Evolutionary conservation across 805 yeast genomes (phyloP).

Genomic region (Priceomyces haplophilus): DNA sequence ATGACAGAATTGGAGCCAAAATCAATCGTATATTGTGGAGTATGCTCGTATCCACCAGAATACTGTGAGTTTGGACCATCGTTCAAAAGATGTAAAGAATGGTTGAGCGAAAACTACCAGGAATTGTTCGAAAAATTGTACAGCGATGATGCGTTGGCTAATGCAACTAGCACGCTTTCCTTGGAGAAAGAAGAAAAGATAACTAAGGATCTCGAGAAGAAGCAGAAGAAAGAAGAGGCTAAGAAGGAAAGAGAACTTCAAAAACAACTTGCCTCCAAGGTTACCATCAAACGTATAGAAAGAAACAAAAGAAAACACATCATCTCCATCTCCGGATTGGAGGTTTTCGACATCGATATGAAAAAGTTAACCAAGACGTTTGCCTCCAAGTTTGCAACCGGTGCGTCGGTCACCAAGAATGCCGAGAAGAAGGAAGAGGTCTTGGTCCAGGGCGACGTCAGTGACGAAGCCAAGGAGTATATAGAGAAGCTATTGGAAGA

Average conservation of each 20-base stretch:
- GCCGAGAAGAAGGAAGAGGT: conserved; percentile 92
- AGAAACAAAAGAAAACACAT: conserved; percentile 87
- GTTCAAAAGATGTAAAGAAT: conserved; percentile 76
- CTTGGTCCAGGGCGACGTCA: conserved; percentile 91
- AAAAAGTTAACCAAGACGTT: conserved; percentile 89
- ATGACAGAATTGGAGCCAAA: conserved; percentile 33
- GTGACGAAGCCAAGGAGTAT: conserved; percentile 82
- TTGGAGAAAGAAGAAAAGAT: conserved; percentile 79
- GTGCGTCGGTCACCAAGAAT: conserved; percentile 86
- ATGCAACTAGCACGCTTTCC: conserved; percentile 58
- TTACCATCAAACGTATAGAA: conserved; percentile 79
- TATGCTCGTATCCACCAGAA: conserved; percentile 83
- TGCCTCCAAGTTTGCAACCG: conserved; percentile 93
- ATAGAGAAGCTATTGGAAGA: conserved; percentile 69
- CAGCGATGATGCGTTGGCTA: conserved; percentile 54
- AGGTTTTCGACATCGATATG: conserved; percentile 83
- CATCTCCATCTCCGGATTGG: conserved; percentile 82
- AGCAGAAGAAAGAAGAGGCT: conserved; percentile 81
- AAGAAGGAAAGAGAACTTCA: conserved; percentile 81
- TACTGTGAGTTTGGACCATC: conserved; percentile 89
- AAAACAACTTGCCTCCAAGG: conserved; percentile 75
- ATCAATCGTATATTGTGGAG: conserved; percentile 63
- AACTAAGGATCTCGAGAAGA: conserved; percentile 75
- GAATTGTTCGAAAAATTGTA: conserved; percentile 61
- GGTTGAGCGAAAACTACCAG: conserved; percentile 63